A percentile compares a stretch with the other conserved stretches of the same genome.
Conservation (phyloP, 2,329 filamentous ascomycete genomes). For the Aureobasidium sp. region DNA sequence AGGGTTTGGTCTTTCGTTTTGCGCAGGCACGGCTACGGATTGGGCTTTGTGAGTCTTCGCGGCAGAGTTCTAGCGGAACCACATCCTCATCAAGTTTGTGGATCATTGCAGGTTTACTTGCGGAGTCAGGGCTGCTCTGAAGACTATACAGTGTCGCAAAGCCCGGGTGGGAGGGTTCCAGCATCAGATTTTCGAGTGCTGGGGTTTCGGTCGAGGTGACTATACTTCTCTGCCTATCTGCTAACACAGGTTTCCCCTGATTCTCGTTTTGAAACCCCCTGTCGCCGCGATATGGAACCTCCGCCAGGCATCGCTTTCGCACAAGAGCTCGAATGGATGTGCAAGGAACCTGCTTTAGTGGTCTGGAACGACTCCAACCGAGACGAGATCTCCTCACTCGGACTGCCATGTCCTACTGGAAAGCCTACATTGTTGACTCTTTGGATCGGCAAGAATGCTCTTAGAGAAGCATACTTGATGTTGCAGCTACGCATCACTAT, state of each 20-base stretch:
- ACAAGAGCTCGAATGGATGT: neutral
- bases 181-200: neutral
- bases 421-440: neutral
- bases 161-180: slow-evolving; percentile 7
- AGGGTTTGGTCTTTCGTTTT: neutral
- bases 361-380: neutral
- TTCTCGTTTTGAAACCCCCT: too few relatives aligned
- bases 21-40: neutral
- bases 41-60: neutral
- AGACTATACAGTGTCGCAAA: neutral
- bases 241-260: neutral
- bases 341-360: neutral
- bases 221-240: neutral
- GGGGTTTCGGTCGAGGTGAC: neutral
- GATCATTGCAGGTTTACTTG: neutral
- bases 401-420: neutral
- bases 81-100: neutral
- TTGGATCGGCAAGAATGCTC: neutral
- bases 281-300: neutral
- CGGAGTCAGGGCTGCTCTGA: slow-evolving; percentile 6
- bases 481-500: neutral
- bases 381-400: neutral
- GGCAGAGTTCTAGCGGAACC: neutral
- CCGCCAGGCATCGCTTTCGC: neutral
- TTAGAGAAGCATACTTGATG: neutral